A percentile compares a stretch with the other conserved stretches of the same genome.
Conservation (phyloP, 768 basidiomycete genomes). For the Stropharia rugosoannulata region DNA sequence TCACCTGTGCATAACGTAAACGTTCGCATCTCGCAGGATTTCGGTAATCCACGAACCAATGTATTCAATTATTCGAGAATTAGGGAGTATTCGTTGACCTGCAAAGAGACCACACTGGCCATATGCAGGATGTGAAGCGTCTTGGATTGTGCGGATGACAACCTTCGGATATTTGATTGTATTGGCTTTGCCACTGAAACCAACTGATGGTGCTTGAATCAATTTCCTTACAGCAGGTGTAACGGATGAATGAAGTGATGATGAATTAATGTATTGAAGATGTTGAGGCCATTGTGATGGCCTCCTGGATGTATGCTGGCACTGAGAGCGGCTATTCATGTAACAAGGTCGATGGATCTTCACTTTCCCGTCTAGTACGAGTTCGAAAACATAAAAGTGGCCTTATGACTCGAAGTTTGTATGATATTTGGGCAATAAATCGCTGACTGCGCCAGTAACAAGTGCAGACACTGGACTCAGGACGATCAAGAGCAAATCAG, state of each 20-base stretch:
- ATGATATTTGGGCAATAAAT: no score
- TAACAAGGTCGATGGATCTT: no score
- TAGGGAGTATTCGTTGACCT: constrained; percentile 62
- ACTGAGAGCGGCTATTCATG: constrained; percentile 18
- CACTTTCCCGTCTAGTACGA: no score
- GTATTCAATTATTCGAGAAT: constrained; percentile 75
- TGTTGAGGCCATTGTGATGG: constrained; percentile 33
- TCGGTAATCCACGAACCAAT: constrained; percentile 32
- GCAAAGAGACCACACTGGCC: constrained; percentile 87
- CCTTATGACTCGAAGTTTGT: no score
- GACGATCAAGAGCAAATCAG: constrained; percentile 17
- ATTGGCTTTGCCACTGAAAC: constrained; percentile 7
- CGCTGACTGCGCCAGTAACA: no score
- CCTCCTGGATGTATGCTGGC: neutral
- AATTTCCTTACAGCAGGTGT: constrained; percentile 37
- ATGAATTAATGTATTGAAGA: constrained; percentile 52
- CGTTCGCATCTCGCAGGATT: neutral
- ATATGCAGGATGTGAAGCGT: constrained; percentile 65
- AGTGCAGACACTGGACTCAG: neutral
- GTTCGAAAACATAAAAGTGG: no score
- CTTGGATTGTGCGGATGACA: constrained; percentile 56
- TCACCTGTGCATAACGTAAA: constrained; percentile 47
- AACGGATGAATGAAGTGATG: constrained; percentile 59
- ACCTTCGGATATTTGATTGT: constrained; percentile 31
- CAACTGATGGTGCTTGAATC: constrained; percentile 28